These are phyloP conservation scores for Hibiscus trionum DNA, from an alignment of 345 rosid genomes.

Conservation along the genomic window DNA sequence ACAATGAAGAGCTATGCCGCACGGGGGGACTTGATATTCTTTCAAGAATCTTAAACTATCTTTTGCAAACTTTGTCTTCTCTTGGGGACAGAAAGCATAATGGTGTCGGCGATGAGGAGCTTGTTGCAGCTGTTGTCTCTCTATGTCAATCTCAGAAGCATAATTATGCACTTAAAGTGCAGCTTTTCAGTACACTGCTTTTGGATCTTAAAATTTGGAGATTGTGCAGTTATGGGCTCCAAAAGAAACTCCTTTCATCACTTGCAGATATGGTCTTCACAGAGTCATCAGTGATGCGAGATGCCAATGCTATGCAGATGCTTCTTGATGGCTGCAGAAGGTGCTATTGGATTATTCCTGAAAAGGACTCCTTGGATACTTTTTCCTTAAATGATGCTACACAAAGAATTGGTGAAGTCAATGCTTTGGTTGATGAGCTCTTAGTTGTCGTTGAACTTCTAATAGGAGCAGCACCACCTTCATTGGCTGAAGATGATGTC, in stretches of 20 bases:
- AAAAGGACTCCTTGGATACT: constrained; percentile 67
- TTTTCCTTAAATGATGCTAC: constrained; percentile 49
- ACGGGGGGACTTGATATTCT: constrained; percentile 82
- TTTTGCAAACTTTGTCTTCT: constrained; percentile 70
- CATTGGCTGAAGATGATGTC: constrained; percentile 70
- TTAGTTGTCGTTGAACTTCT: constrained; percentile 93
- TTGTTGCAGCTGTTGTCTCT: constrained; percentile 85
- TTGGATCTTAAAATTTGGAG: constrained; percentile 94
- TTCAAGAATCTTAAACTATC: constrained; percentile 75
- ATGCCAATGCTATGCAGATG: constrained; percentile 96
- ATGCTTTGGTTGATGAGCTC: constrained; percentile 97
- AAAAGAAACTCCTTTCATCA: constrained; percentile 91
- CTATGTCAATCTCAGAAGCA: constrained; percentile 81
- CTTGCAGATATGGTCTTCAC: constrained; percentile 99
- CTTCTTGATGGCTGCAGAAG: constrained; percentile 99
- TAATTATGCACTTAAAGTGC: constrained; percentile 84
- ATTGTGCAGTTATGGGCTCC: constrained; percentile 91
- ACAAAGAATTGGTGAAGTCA: constrained; percentile 86
- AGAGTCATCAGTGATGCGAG: constrained; percentile 79
- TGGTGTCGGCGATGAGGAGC: constrained; percentile 84
- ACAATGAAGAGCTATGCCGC: constrained; percentile 79
- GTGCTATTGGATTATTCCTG: constrained; percentile 86
- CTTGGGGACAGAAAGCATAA: constrained; percentile 44
- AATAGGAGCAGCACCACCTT: constrained; percentile 79
- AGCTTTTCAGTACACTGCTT: constrained; percentile 78